Conservation (phyloP, 345 rosid genomes). For the Erodium maritimum region DNA sequence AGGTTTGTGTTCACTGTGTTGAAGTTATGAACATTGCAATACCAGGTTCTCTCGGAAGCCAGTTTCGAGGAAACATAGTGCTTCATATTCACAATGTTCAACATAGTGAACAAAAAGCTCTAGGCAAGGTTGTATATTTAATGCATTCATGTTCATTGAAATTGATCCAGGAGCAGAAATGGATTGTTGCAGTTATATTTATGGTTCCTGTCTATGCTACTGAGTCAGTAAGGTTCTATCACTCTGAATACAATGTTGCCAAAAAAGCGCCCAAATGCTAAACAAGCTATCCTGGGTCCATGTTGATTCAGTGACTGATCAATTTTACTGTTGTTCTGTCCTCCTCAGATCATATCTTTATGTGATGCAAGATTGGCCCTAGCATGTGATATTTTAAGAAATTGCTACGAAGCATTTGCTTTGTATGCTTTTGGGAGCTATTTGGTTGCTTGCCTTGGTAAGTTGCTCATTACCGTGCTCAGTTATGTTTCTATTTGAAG, state of each 20-base stretch:
- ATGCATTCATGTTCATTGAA: constrained; percentile 2
- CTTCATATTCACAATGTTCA: neutral
- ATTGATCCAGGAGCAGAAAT: constrained; percentile 66
- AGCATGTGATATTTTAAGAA: constrained; percentile 73
- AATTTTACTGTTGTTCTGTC: neutral
- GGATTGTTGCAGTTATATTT: constrained; percentile 64
- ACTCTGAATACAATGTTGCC: neutral
- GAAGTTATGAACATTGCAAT: too few species aligned
- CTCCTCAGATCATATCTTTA: constrained; percentile 49
- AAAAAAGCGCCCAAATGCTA: neutral
- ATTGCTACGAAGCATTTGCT: constrained; percentile 85
- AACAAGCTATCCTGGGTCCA: neutral
- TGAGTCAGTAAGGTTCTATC: constrained; percentile 51
- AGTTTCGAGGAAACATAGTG: neutral
- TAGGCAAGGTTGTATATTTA: neutral
- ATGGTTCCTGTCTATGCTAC: constrained; percentile 87
- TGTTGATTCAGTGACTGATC: neutral
- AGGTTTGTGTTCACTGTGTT: too few species aligned
- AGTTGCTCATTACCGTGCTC: constrained; percentile 2
- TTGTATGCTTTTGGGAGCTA: constrained; percentile 79
- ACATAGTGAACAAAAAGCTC: neutral
- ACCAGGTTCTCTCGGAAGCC: too few species aligned
- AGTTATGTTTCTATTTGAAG: too few species aligned
- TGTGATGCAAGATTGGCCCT: constrained; percentile 45
- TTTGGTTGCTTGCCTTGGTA: constrained; percentile 85